Conservation (phyloP, 176 grass and related monocot genomes). For the Carex myosuroides region DNA sequence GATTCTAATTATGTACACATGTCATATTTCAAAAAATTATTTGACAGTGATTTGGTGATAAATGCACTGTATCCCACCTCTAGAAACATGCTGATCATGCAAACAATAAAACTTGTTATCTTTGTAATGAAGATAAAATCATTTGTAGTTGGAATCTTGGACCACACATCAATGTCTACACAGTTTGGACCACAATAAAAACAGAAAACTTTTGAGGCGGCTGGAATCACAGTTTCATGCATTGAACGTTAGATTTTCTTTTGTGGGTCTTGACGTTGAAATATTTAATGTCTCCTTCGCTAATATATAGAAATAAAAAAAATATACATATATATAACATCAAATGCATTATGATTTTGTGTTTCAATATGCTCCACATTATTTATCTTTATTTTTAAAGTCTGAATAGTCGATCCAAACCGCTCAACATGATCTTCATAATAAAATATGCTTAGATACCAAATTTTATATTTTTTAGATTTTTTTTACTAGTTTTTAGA, state of each 20-base stretch:
- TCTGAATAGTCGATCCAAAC: too few species aligned
- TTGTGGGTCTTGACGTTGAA: background rate
- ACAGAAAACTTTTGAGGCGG: too few species aligned
- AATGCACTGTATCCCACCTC: background rate
- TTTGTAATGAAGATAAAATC: background rate
- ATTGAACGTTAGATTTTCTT: background rate
- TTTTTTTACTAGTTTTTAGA: too few species aligned
- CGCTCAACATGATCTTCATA: too few species aligned
- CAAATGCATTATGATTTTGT: too few species aligned
- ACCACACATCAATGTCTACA: background rate
- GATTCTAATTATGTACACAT: background rate
- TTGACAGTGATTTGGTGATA: background rate
- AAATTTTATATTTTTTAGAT: too few species aligned
- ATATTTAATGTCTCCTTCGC: background rate
- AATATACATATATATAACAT: too few species aligned
- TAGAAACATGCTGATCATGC: background rate
- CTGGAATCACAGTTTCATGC: background rate
- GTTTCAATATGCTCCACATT: too few species aligned
- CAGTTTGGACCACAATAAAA: background rate
- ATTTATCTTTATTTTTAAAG: too few species aligned
- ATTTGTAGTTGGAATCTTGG: background rate
- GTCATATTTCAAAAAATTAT: too few species aligned
- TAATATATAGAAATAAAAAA: background rate
- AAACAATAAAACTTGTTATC: background rate
- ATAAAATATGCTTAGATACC: too few species aligned